Conservation (phyloP, 163 green algal species). For the Trebouxiophyceae sp. region DNA sequence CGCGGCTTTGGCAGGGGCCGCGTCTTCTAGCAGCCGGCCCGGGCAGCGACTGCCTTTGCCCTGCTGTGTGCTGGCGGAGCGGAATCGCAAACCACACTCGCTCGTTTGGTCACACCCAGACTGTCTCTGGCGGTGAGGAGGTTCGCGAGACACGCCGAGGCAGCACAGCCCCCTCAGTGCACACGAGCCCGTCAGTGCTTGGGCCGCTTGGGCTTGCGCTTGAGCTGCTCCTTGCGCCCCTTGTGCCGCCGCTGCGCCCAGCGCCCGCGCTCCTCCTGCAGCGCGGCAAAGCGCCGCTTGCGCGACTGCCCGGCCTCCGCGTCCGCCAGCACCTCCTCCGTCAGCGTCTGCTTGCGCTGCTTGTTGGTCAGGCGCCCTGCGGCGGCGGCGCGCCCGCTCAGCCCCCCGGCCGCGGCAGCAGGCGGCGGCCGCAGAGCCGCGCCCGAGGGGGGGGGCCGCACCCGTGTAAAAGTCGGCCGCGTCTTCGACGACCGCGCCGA, state of each 20-base stretch:
- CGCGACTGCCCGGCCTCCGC: slow-evolving; percentile 23
- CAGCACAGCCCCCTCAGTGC: too few relatives aligned
- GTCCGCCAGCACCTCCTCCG: slow-evolving; percentile 67
- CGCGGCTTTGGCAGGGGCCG: too few relatives aligned
- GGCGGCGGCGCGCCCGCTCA: too few relatives aligned
- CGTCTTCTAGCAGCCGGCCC: too few relatives aligned
- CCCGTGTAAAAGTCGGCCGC: slow-evolving; percentile 64
- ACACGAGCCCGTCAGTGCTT: slow-evolving; percentile 32
- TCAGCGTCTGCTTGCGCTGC: slow-evolving; percentile 64
- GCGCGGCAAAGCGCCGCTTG: slow-evolving; percentile 34
- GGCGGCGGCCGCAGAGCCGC: too few relatives aligned
- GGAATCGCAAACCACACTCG: too few relatives aligned
- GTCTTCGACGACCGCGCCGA: slow-evolving; percentile 69
- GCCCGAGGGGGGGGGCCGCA: neutral
- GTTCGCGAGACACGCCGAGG: too few relatives aligned
- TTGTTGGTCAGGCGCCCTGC: slow-evolving; percentile 51
- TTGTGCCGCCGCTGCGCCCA: slow-evolving; percentile 8
- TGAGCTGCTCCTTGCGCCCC: slow-evolving; percentile 20
- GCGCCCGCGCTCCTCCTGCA: slow-evolving; percentile 30
- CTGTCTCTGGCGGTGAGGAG: too few relatives aligned
- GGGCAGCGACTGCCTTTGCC: too few relatives aligned
- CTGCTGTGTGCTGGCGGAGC: too few relatives aligned
- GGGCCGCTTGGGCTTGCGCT: slow-evolving; percentile 29
- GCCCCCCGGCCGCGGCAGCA: too few relatives aligned
- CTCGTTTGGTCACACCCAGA: too few relatives aligned